Percentiles rank a stretch among this genome's conserved stretches.
Evolutionary conservation across 805 yeast genomes (phyloP).

Genomic region (Teunomyces funiuensis): DNA sequence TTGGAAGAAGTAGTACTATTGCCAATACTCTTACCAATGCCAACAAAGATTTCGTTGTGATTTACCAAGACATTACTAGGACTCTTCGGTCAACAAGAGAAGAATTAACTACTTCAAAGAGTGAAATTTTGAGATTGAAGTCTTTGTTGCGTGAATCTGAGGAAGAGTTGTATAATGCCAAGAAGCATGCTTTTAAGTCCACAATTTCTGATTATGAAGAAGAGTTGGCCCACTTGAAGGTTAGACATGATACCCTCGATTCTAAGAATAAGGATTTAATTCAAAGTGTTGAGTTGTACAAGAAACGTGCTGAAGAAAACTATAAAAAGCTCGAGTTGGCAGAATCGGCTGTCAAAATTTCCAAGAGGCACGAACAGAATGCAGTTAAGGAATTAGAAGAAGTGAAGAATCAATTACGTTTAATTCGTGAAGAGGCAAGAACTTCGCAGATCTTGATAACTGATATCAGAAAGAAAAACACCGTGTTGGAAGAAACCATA

Average conservation of each 20-base stretch:
- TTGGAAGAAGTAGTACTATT: conserved; percentile 23
- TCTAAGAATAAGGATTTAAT: conserved; percentile 57
- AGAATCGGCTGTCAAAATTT: conserved; percentile 66
- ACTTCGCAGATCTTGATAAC: conserved; percentile 53
- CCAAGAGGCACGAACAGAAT: conserved; percentile 59
- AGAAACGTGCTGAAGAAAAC: conserved; percentile 71
- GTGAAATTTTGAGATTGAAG: conserved; percentile 42
- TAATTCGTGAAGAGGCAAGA: conserved; percentile 54
- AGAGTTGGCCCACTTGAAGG: conserved; percentile 48
- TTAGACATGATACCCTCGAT: conserved; percentile 56
- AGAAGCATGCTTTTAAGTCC: conserved; percentile 42
- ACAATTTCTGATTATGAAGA: conserved; percentile 36
- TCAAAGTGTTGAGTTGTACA: conserved; percentile 59
- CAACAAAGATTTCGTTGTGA: conserved; percentile 46
- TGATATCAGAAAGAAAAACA: conserved; percentile 49
- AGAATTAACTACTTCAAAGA: conserved; percentile 41
- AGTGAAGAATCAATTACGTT: conserved; percentile 36
- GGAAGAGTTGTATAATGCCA: conserved; percentile 42
- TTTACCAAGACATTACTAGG: conserved; percentile 50
- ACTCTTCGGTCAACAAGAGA: conserved; percentile 45
- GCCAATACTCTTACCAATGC: conserved; percentile 25
- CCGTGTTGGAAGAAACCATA: conserved; percentile 53
- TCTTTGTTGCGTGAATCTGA: conserved; percentile 42
- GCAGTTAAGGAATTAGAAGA: conserved; percentile 53
- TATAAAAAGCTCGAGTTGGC: conserved; percentile 72